Conservation (phyloP, 2,329 filamentous ascomycete genomes). For the Aspergillus tubingensis region DNA sequence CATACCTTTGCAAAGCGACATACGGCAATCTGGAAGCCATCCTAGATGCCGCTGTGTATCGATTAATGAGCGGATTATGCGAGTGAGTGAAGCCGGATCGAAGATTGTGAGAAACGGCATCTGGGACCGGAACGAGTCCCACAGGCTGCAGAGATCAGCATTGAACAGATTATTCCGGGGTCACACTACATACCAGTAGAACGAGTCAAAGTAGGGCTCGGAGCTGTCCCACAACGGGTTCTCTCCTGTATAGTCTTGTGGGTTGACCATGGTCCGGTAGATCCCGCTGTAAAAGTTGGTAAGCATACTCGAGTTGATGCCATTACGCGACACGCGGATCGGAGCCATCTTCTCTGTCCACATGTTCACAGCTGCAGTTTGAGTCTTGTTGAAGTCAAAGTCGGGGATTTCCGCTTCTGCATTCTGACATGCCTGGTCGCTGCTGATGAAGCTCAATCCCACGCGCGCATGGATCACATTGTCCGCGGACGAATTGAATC, state of each 20-base stretch:
- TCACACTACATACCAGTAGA: conserved; percentile 60
- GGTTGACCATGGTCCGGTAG: conserved; percentile 69
- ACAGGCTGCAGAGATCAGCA: conserved; percentile 49
- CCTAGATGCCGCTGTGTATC: conserved; percentile 71
- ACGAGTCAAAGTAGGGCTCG: conserved; percentile 73
- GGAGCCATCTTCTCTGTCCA: conserved; percentile 60
- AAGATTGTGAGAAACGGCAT: conserved; percentile 69
- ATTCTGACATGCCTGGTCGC: conserved; percentile 64
- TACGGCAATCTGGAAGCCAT: conserved; percentile 72
- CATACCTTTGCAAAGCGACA: conserved; percentile 64
- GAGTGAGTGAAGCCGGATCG: conserved; percentile 62
- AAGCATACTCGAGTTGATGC: conserved; percentile 33
- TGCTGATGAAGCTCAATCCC: conserved; percentile 69
- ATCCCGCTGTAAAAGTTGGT: conserved; percentile 69
- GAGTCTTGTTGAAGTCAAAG: conserved; percentile 61
- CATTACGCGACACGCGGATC: conserved; percentile 38
- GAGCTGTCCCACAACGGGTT: conserved; percentile 66
- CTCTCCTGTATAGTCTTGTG: conserved; percentile 72
- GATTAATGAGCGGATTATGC: conserved; percentile 69
- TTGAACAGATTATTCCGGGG: not conserved
- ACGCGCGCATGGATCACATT: conserved; percentile 64
- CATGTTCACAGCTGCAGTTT: conserved; percentile 53
- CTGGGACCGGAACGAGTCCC: conserved; percentile 70
- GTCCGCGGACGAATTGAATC: conserved; percentile 56
- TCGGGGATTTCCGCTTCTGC: conserved; percentile 67